Percentiles rank a stretch among this genome's conserved stretches.
phyloP scores from a whole-genome alignment of 768 basidiomycete genomes.

The Porpolomopsis calyptriformis region DNA sequence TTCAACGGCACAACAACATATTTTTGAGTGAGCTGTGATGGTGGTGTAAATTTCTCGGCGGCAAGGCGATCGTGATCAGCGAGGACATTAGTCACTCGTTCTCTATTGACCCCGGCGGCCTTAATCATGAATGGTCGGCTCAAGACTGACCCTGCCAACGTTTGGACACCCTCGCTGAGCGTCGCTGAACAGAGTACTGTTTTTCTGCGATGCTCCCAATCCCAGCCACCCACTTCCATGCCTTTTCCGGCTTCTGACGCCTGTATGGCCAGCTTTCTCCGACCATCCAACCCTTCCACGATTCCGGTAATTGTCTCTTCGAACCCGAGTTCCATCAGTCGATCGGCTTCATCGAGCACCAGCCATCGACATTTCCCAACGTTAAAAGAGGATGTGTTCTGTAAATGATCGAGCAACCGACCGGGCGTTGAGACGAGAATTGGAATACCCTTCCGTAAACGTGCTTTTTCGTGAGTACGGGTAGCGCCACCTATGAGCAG shows the following conservation, averaged over 20 bases:
- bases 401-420: conserved; percentile 88
- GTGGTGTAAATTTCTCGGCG: conserved; percentile 74
- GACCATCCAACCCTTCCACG: conserved; percentile 75
- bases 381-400: conserved; percentile 89
- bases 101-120: conserved; percentile 47
- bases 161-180: conserved; percentile 89
- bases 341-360: conserved; percentile 93
- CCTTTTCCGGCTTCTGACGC: conserved; percentile 58
- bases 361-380: conserved; percentile 93
- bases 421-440: conserved; percentile 96
- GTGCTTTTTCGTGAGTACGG: conserved; percentile 88
- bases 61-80: conserved; percentile 12
- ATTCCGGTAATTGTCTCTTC: conserved; percentile 93
- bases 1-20: conserved; percentile 87
- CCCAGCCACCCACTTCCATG: conserved; percentile 74
- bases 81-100: conserved; percentile 13
- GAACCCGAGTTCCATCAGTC: conserved; percentile 96
- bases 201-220: conserved; percentile 65
- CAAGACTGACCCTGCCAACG: conserved; percentile 76
- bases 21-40: conserved; percentile 87
- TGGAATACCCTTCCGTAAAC: conserved; percentile 87
- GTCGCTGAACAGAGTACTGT: conserved; percentile 96
- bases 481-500: conserved; percentile 92
- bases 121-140: conserved; percentile 77
- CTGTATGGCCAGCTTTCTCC: conserved; percentile 59